Evolutionary conservation across 805 yeast species (phyloP).

Genomic region (Pichia kluyveri): DNA sequence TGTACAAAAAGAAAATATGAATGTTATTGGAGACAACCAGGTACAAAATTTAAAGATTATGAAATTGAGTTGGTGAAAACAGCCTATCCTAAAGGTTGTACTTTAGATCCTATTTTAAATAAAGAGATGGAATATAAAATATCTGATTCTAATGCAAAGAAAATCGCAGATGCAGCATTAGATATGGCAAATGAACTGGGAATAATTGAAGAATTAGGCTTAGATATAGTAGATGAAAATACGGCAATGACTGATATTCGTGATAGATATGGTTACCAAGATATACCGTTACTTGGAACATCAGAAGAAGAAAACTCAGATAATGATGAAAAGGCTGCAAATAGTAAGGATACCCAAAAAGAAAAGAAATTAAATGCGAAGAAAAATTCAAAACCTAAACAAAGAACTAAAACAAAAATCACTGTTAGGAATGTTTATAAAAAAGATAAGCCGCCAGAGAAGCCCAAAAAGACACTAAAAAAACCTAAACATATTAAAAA

Average conservation of each 20-base stretch:
- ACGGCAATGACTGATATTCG: not conserved
- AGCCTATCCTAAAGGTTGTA: not conserved
- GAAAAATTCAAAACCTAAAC: too few relatives aligned
- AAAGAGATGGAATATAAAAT: not conserved
- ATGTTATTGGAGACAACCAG: slow-evolving; percentile 7
- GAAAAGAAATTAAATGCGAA: too few relatives aligned
- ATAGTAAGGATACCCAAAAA: too few relatives aligned
- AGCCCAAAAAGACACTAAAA: too few relatives aligned
- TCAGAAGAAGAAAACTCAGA: not conserved
- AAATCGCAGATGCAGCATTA: not conserved
- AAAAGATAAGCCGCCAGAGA: too few relatives aligned
- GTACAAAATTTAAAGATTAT: slow-evolving; percentile 4
- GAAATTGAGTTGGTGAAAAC: not conserved
- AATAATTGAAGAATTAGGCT: not conserved
- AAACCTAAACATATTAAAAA: too few relatives aligned
- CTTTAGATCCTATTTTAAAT: not conserved
- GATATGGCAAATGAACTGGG: not conserved
- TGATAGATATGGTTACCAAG: too few relatives aligned
- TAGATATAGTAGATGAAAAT: not conserved
- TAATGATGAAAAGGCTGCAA: not conserved
- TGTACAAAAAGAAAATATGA: slow-evolving; percentile 8
- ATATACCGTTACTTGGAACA: too few relatives aligned
- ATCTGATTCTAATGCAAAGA: not conserved
- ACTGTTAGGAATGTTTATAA: too few relatives aligned
- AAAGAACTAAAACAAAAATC: too few relatives aligned